Evolutionary conservation across 768 basidiomycete species (phyloP).

Genomic region (Lactifluus subvellereus): DNA sequence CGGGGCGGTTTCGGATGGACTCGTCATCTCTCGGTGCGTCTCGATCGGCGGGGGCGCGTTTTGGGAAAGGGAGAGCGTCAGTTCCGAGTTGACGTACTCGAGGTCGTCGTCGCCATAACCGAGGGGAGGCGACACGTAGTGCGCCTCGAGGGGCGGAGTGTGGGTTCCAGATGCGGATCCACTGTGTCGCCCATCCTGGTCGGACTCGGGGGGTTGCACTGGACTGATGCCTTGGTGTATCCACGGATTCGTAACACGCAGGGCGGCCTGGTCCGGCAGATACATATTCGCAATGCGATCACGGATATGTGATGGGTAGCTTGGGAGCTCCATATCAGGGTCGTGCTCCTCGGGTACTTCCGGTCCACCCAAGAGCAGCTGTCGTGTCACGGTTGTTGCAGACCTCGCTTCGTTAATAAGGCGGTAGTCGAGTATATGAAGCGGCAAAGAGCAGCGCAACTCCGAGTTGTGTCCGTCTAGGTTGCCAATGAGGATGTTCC

Average conservation of each 20-base stretch:
- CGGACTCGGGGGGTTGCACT: slow-evolving; percentile 26
- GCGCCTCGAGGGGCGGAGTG: slow-evolving; percentile 25
- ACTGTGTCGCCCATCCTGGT: slow-evolving; percentile 19
- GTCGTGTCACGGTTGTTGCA: slow-evolving; percentile 68
- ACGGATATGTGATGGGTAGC: slow-evolving; percentile 82
- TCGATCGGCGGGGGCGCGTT: slow-evolving; percentile 32
- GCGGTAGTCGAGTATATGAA: slow-evolving; percentile 72
- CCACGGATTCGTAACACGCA: slow-evolving; percentile 65
- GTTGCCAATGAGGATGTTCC: slow-evolving; percentile 76
- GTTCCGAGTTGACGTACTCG: slow-evolving; percentile 83
- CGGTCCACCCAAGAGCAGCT: slow-evolving; percentile 50
- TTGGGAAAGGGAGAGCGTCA: slow-evolving; percentile 58
- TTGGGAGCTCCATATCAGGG: slow-evolving; percentile 74
- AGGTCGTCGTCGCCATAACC: slow-evolving; percentile 41
- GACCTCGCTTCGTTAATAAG: slow-evolving; percentile 71
- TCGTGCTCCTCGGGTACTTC: slow-evolving; percentile 40
- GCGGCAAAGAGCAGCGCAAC: slow-evolving; percentile 87
- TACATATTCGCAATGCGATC: slow-evolving; percentile 84
- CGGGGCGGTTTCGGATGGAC: slow-evolving; percentile 23
- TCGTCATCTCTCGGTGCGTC: slow-evolving; percentile 12
- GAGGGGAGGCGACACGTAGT: slow-evolving; percentile 30
- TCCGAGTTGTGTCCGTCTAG: slow-evolving; percentile 90
- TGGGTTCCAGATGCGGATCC: slow-evolving; percentile 19
- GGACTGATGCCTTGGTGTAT: slow-evolving; percentile 40
- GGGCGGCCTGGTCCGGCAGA: slow-evolving; percentile 53